Base-by-base conservation (phyloP, 768 basidiomycete genomes). In the Aureoboletus auriporus region DNA sequence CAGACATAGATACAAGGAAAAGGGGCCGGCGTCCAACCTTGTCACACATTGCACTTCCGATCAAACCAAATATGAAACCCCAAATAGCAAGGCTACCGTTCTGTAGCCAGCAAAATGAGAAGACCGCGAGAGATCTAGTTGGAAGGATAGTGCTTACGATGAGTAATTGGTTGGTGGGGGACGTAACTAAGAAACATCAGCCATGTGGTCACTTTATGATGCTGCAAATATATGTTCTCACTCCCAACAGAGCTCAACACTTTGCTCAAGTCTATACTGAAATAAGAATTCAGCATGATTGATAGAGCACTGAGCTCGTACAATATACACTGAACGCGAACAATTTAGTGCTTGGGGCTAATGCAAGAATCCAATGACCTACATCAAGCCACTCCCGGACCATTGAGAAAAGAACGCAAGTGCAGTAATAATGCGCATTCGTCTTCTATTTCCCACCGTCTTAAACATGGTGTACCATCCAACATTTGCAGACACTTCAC, bases 381-480 rank as follows among this genome's bases (percentile, higher is more conserved):
- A 56, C 47, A 76, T 71, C 33, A 80, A 62, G 51, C 77, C 77
- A 42, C 78, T 76, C 5, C 77, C 75, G 46, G 72, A 74, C 77
- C 77, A 79, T 50, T 82, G 80, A 3, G 76, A 78, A 69, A 82
- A 80, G 68, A 82, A 75, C 0, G 75, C 80, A 31, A 83, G 68
- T 6, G 76, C 77, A 45, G 62, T 57, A 55, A 82, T 77, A 49
- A 84, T 75, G 42, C 76, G 68, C 67, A 83, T 69, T 8, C 82
- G 74, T 34, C 69, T 70, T 38, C 73, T 66, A 63, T 84, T 84
- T 9, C 80, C 82, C 5, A 64, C 66, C 10, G 69, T 76, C 58
- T 65, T 74, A 60, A 82, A 59, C 40, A 80, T 64, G 36, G 63
- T 68, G 29, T 54, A 35, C 75, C 74, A 82, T 17, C 75, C 74